Conservation (phyloP, 1,284 basidiomycete species). For the Golubevia pallescens region DNA sequence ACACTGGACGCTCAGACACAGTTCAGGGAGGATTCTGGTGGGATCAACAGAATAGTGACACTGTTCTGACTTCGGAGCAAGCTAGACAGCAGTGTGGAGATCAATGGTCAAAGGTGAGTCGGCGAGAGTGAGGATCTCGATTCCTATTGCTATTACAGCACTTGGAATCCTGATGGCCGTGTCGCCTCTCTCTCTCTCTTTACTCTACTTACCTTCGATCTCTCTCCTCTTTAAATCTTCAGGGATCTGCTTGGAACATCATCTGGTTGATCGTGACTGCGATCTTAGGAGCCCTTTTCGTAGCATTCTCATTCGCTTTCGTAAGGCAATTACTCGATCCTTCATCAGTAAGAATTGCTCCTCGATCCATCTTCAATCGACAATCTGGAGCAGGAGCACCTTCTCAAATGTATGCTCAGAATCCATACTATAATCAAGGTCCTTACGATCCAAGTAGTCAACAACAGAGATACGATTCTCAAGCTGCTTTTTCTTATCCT, state of each 20-base stretch:
- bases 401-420: neutral
- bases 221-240: too few relatives aligned
- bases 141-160: too few relatives aligned
- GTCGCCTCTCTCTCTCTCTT: too few relatives aligned
- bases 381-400: neutral
- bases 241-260: conserved; percentile 33
- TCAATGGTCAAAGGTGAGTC: neutral
- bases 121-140: too few relatives aligned
- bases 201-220: too few relatives aligned
- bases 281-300: conserved; percentile 34
- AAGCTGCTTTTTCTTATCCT: neutral
- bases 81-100: neutral
- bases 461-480: neutral
- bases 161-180: too few relatives aligned
- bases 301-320: conserved; percentile 44
- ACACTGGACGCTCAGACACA: conserved; percentile 22
- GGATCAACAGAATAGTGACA: neutral
- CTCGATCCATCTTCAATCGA: neutral
- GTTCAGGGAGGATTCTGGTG: neutral
- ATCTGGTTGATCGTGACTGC: conserved; percentile 39
- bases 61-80: neutral
- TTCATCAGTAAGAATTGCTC: conserved; percentile 15
- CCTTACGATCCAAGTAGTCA: neutral
- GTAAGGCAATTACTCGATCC: conserved; percentile 39
- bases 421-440: neutral